Conservation (phyloP, 148 eudicot genomes). For the Vaccinium vitisidaea region DNA sequence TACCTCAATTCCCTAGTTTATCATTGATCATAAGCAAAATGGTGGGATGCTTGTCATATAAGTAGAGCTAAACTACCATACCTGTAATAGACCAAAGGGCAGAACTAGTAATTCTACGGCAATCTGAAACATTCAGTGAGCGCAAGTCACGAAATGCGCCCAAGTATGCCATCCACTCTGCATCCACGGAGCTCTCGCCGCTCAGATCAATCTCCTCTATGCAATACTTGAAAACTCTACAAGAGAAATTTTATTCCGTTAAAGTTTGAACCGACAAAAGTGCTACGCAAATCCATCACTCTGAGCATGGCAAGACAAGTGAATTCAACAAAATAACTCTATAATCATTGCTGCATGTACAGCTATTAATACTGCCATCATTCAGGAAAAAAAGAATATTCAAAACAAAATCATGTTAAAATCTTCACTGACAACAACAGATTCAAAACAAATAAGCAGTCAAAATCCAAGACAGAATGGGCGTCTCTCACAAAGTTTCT, state of each 20-base stretch:
- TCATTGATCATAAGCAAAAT: not conserved
- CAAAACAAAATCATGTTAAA: not conserved
- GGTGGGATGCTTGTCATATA: not conserved
- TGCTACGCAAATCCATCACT: not conserved
- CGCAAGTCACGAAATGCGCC: conserved; percentile 67
- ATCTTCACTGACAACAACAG: not conserved
- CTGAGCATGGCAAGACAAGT: not conserved
- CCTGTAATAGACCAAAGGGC: conserved; percentile 85
- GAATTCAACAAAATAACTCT: not conserved
- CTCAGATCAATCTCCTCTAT: conserved; percentile 72
- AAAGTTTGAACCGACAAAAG: not conserved
- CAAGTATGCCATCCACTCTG: conserved; percentile 89
- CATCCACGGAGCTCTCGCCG: conserved; percentile 79
- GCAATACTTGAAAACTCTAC: conserved; percentile 63
- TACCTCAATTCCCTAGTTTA: not conserved
- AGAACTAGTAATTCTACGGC: conserved; percentile 61
- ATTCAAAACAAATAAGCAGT: not conserved
- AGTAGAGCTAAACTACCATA: conserved; percentile 15
- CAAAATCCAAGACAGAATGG: not conserved
- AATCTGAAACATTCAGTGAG: conserved; percentile 65
- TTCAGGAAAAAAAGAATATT: not conserved
- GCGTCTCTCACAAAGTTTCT: not conserved
- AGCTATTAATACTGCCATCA: not conserved
- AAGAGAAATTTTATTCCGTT: not conserved
- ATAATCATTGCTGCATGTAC: not conserved